Evolutionary conservation across 179 eudicot genomes (phyloP).

Genomic region (Carnegiea gigantea): DNA sequence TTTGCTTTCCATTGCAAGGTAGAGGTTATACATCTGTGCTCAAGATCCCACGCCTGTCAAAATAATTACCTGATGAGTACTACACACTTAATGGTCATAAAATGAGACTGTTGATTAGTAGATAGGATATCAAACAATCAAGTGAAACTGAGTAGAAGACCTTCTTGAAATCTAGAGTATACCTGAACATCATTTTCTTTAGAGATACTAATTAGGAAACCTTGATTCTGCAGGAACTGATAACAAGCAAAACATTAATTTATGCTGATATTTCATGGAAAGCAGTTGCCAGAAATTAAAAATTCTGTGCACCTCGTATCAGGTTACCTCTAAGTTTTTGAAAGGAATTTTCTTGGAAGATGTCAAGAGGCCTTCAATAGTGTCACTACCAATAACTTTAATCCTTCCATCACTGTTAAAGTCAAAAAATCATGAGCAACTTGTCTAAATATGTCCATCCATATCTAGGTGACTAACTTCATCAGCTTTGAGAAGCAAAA

Average conservation of each 20-base stretch:
- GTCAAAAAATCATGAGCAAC: conserved; percentile 8
- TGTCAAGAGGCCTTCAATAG: conserved; percentile 83
- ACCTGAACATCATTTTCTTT: conserved; percentile 94
- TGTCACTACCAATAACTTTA: conserved; percentile 82
- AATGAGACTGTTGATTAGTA: background rate
- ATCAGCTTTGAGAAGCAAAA: background rate
- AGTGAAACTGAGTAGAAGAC: background rate
- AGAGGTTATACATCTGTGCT: conserved; percentile 60
- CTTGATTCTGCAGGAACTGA: conserved; percentile 97
- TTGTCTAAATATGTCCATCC: background rate
- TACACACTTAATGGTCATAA: background rate
- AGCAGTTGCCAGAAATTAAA: background rate
- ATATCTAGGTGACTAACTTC: background rate
- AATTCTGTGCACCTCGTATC: background rate
- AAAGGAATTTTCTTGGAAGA: conserved; percentile 71
- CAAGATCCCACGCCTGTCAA: conserved; percentile 93
- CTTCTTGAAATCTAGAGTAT: conserved; percentile 16
- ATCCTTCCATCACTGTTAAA: conserved; percentile 88
- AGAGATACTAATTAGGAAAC: conserved; percentile 75
- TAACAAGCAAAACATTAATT: background rate
- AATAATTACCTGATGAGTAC: conserved; percentile 12
- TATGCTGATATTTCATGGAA: background rate
- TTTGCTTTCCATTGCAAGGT: conserved; percentile 78
- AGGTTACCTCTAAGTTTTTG: conserved; percentile 81
- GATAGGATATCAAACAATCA: background rate